Evolutionary conservation across 345 rosid genomes (phyloP), one percentile per base, ranked within the genome.

Genomic region (Rubroshorea leprosula): DNA sequence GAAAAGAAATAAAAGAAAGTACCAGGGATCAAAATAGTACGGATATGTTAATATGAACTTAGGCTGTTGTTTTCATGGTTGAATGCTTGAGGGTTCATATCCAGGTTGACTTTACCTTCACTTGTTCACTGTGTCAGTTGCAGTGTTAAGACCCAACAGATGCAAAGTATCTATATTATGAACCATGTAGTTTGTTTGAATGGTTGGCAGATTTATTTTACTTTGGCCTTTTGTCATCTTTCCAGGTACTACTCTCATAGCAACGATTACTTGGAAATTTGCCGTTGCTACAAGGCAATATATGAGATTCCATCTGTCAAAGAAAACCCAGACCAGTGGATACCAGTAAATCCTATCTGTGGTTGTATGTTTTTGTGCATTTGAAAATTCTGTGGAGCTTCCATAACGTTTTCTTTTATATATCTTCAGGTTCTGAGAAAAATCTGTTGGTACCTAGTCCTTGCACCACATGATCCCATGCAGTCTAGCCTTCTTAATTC

Each of bases 201-300:
- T n/a, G n/a, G 6, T 5, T 44, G 6, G 18, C 47, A 44, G 47
- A 35, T 35, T 10, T n/a, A 44, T 14, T 4, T n/a, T 7, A n/a
- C 47, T n/a, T n/a, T 44, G 17, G 4, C 3, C 14, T 58, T 39
- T 17, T 60, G 19, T 47, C 23, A 2, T 60, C 52, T 54, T 46
- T 76, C 49, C 50, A 89, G 96, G 87, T 92, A 92, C 55, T 84
- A 83, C 62, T 74, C 89, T 45, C 91, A 86, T 68, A 70, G 74
- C 80, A 86, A 81, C 58, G 96, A 89, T 39, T 92, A 92, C 77
- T 79, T 89, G 51, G 97, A 92, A 67, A 86, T 92, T 23, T 84
- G 90, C 39, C 87, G 95, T 64, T 89, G 89, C 90, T 89, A 89
- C 63, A 89, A 84, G 89, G 66, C 97, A 1, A 94, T 94, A 45